Evolutionary conservation across 306 rosid species (phyloP).

Genomic region (Glycine latifolia): DNA sequence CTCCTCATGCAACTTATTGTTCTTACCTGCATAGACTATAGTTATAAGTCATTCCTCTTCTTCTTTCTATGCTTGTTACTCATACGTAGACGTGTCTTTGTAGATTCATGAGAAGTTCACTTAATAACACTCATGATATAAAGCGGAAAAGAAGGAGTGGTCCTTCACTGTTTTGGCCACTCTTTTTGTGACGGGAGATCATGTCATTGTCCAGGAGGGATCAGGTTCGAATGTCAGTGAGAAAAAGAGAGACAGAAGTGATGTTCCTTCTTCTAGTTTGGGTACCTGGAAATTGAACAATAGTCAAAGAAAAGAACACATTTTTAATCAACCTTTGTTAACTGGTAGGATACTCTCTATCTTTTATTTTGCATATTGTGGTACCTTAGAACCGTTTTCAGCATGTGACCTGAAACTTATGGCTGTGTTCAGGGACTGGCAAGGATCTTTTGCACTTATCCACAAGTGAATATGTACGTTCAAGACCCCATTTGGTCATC

Average conservation of each 20-base stretch:
- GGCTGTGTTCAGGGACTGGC: slow-evolving; percentile 63
- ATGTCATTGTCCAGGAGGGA: too few species aligned
- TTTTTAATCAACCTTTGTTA: slow-evolving; percentile 65
- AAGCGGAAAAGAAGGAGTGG: slow-evolving; percentile 53
- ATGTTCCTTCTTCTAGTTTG: slow-evolving; percentile 54
- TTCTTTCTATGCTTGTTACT: slow-evolving; percentile 41
- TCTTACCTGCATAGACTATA: background rate
- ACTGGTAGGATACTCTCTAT: slow-evolving; percentile 55
- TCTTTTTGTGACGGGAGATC: too few species aligned
- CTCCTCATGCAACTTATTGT: slow-evolving; percentile 40
- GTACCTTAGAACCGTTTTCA: background rate
- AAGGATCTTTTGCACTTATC: slow-evolving; percentile 60
- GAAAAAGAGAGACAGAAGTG: too few species aligned
- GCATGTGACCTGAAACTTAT: slow-evolving; percentile 25
- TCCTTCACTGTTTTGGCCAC: too few species aligned
- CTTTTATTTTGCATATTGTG: slow-evolving; percentile 7
- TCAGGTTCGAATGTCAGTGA: too few species aligned
- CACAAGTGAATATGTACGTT: slow-evolving; percentile 53
- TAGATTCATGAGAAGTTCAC: slow-evolving; percentile 69
- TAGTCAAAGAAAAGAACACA: slow-evolving; percentile 59
- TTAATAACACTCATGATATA: slow-evolving; percentile 61
- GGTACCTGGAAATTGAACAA: slow-evolving; percentile 69
- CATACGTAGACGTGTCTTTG: slow-evolving; percentile 40
- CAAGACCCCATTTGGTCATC: slow-evolving; percentile 54
- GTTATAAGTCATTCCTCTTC: background rate